phyloP scores from a whole-genome alignment of 2,329 filamentous ascomycete genomes.

The Pestalotiopsis sp. region DNA sequence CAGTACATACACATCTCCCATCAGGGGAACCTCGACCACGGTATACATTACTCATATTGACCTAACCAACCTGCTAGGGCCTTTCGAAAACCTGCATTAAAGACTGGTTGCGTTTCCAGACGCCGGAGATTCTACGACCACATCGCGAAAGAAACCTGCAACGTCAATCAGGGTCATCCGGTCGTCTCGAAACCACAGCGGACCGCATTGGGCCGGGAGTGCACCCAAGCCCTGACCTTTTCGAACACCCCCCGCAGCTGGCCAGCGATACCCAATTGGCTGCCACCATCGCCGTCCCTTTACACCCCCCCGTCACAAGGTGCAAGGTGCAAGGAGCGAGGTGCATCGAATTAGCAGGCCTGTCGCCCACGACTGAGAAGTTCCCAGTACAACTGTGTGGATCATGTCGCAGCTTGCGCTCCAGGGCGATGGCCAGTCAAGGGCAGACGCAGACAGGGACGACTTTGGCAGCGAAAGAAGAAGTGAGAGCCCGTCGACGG shows the following conservation, averaged over 20 bases:
- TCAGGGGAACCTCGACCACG: background rate
- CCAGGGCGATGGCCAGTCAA: slow-evolving; percentile 41
- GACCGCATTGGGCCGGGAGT: slow-evolving; percentile 30
- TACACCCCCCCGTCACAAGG: slow-evolving; percentile 12
- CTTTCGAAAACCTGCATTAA: background rate
- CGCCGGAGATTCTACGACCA: slow-evolving; percentile 8
- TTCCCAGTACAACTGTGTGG: slow-evolving; percentile 38
- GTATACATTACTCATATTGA: background rate
- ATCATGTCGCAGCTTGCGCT: slow-evolving; percentile 57
- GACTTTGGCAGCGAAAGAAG: background rate
- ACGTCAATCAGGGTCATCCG: slow-evolving; percentile 50
- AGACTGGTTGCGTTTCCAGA: slow-evolving; percentile 4
- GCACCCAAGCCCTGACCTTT: slow-evolving; percentile 27
- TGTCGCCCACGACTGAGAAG: slow-evolving; percentile 13
- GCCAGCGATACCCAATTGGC: slow-evolving; percentile 30
- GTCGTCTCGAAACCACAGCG: slow-evolving; percentile 41
- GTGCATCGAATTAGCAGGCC: background rate
- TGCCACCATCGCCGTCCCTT: slow-evolving; percentile 22
- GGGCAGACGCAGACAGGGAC: background rate
- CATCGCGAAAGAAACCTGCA: slow-evolving; percentile 31
- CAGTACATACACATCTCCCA: background rate
- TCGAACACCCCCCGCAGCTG: slow-evolving; percentile 30
- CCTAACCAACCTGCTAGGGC: background rate
- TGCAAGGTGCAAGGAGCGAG: slow-evolving; percentile 16
- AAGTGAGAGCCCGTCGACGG: slow-evolving; percentile 31